Evolutionary conservation across 1,284 basidiomycete species (phyloP).

Genomic region (Hypsizygus ulmarius): DNA sequence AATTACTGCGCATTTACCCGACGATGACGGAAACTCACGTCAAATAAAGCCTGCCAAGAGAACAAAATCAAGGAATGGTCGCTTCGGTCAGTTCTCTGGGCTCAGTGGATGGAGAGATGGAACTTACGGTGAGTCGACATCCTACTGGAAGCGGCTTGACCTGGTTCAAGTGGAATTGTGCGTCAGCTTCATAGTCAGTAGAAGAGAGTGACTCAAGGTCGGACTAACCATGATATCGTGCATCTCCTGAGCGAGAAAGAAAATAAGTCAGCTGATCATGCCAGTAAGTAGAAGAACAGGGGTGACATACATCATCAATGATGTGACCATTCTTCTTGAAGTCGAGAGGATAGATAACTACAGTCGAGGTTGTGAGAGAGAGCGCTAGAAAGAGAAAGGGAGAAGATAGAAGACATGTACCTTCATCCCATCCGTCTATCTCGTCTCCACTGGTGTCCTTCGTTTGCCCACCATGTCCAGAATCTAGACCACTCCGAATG

Average conservation of each 20-base stretch:
- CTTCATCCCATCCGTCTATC: conserved; percentile 68
- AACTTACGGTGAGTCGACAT: conserved; percentile 68
- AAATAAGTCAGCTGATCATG: conserved; percentile 8
- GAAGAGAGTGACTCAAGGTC: not conserved
- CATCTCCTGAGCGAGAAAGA: conserved; percentile 43
- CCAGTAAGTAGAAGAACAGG: not conserved
- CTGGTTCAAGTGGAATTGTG: conserved; percentile 30
- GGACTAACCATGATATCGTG: conserved; percentile 54
- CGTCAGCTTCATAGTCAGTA: not conserved
- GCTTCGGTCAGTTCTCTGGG: not conserved
- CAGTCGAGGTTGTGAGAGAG: not conserved
- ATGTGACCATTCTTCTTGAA: conserved; percentile 68
- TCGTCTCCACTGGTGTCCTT: conserved; percentile 70
- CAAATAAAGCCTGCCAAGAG: conserved; percentile 58
- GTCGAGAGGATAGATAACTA: conserved; percentile 75
- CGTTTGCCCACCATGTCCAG: conserved; percentile 84
- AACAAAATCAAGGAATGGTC: conserved; percentile 2
- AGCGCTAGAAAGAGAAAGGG: not conserved
- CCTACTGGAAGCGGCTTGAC: conserved; percentile 57
- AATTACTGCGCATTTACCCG: conserved; percentile 10
- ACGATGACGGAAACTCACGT: conserved; percentile 32
- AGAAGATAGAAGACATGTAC: conserved; percentile 26
- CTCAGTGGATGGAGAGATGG: not conserved
- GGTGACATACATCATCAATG: conserved; percentile 62
- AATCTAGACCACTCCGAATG: conserved; percentile 41